Evolutionary conservation across 352 stramenopile species (phyloP), one percentile per base, ranked within the genome.

Genomic region (Phytophthora pluvialis): DNA sequence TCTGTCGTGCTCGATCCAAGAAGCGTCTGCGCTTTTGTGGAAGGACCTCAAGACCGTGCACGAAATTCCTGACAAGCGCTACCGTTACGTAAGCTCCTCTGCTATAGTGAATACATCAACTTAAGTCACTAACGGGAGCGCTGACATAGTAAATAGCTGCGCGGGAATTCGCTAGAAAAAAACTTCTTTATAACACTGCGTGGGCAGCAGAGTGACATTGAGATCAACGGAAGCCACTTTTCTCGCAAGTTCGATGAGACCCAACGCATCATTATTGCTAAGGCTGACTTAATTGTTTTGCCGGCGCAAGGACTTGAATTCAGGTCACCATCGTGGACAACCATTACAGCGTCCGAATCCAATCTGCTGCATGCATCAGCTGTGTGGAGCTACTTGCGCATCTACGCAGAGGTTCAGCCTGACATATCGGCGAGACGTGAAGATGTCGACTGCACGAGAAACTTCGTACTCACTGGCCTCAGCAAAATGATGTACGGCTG

Each of bases 401-500:
- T 67, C 39, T 67, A 67, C 38, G 28, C 60, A 40, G 50, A 67
- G 9, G 42, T 61, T 5, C 49, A 67, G 15, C 60, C 60, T 15
- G 39, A 67, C 16, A 18, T 67, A 35, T 16, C 5, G 1, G 49
- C 49, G 25, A 32, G 43, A 46, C 15, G 8, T 5, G 18, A 56
- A 39, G 60, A 67, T 16, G 35, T 67, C n/a, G 42, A 67, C 1
- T 11, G 5, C 9, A 15, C 60, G n/a, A 48, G 60, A 43, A 35
- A 44, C 42, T 67, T 67, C 4, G 42, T 61, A 28, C 51, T 67
- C 4, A 56, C 44, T 16, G 49, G 42, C n/a, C 60, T 67, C 12
- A 60, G 42, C 44, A 67, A 67, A 32, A 61, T 67, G 60, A 67
- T 67, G 60, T 67, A 40, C 28, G 60, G 60, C 5, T 67, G 42